phyloP scores from a whole-genome alignment of 768 basidiomycete species.

The Tricholoma matsutake region DNA sequence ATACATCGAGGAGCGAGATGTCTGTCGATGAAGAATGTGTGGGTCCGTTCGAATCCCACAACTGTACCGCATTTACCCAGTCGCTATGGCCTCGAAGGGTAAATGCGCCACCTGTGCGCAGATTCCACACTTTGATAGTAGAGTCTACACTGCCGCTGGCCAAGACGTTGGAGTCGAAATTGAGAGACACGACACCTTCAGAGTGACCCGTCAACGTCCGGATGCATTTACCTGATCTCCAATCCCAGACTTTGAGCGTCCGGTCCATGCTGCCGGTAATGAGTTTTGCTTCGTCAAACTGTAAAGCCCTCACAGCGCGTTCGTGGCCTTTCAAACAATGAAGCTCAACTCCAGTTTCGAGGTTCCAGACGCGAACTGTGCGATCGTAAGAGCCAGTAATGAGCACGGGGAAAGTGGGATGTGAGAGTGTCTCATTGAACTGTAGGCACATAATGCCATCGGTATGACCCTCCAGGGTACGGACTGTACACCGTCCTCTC shows the following conservation, averaged over 20 bases:
- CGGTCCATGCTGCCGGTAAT: constrained; percentile 97
- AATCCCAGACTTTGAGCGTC: constrained; percentile 95
- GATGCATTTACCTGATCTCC: constrained; percentile 86
- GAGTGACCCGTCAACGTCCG: constrained; percentile 88
- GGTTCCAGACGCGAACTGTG: constrained; percentile 93
- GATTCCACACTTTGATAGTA: constrained; percentile 96
- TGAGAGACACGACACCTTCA: constrained; percentile 86
- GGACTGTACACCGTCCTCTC: constrained; percentile 82
- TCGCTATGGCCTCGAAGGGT: constrained; percentile 89
- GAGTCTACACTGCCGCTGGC: constrained; percentile 92
- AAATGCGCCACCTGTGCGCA: constrained; percentile 88
- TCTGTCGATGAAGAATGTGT: constrained; percentile 28
- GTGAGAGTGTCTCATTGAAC: constrained; percentile 78
- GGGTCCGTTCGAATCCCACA: constrained; percentile 73
- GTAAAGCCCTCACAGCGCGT: constrained; percentile 85
- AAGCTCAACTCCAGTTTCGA: constrained; percentile 85
- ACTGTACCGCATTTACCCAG: constrained; percentile 93
- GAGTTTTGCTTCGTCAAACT: constrained; percentile 93
- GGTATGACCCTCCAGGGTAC: constrained; percentile 87
- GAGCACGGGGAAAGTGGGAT: constrained; percentile 87
- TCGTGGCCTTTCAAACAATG: constrained; percentile 87
- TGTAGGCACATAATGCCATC: constrained; percentile 98
- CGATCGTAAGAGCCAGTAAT: constrained; percentile 98
- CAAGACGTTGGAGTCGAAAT: constrained; percentile 88
- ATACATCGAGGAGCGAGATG: constrained; percentile 35